A percentile compares a stretch with the other conserved stretches of the same genome.
These are phyloP conservation scores for Fomitopsis schrenkii DNA, from an alignment of 1,284 basidiomycete species.

Conservation along the genomic window DNA sequence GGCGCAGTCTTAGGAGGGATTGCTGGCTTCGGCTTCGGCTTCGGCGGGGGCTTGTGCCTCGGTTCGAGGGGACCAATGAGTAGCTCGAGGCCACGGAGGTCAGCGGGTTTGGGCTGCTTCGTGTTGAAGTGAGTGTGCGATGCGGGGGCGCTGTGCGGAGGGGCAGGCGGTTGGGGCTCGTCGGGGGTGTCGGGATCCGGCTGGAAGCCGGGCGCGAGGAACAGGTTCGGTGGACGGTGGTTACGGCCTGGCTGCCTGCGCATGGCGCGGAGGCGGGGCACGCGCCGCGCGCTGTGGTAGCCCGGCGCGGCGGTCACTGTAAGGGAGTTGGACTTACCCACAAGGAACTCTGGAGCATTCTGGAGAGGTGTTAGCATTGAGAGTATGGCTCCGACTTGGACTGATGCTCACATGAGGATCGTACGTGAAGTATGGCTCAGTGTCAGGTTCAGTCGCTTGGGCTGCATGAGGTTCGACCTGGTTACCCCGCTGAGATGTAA, in stretches of 20 bases:
- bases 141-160: background rate
- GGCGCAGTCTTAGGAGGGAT: background rate
- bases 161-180: background rate
- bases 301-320: slow-evolving; percentile 13
- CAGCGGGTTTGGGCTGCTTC: background rate
- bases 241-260: slow-evolving; percentile 5
- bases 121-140: background rate
- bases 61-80: slow-evolving; percentile 6
- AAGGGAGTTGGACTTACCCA: slow-evolving; percentile 18
- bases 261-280: background rate
- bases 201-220: slow-evolving; percentile 10
- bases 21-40: background rate
- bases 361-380: background rate
- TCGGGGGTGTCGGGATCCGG: background rate
- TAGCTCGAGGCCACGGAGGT: slow-evolving; percentile 2
- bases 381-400: background rate
- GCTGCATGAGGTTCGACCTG: background rate
- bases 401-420: slow-evolving; percentile 14
- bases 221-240: slow-evolving; percentile 13
- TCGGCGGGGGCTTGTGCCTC: background rate
- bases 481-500: background rate
- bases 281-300: slow-evolving; percentile 10
- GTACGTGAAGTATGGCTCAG: slow-evolving; percentile 16
- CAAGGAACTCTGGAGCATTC: slow-evolving; percentile 22
- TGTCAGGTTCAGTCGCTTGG: background rate